Evolutionary conservation across 495 filamentous ascomycete species (phyloP).

Genomic region (Aspergillus campestris): DNA sequence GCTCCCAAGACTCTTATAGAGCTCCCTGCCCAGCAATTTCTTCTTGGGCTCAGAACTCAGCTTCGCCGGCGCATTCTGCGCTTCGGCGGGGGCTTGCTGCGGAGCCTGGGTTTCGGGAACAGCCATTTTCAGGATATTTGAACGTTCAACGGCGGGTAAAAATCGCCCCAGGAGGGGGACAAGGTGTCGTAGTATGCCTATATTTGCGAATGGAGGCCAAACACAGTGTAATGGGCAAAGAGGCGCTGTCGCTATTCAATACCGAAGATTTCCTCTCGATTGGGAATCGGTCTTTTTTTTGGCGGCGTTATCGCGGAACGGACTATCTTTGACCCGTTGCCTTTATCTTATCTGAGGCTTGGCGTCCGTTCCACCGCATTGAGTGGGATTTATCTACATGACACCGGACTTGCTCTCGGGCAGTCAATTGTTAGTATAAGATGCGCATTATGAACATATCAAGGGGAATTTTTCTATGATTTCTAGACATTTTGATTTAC

Average conservation of each 20-base stretch:
- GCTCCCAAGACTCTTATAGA: slow-evolving; percentile 88
- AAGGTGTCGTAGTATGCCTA: slow-evolving; percentile 22
- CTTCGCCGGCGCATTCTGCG: slow-evolving; percentile 14
- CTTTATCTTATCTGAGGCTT: slow-evolving; percentile 23
- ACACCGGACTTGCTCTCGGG: too few species aligned
- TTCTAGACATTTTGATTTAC: neutral
- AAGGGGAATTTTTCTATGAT: neutral
- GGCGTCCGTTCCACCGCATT: neutral
- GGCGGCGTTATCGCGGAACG: slow-evolving; percentile 17
- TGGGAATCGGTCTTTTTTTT: slow-evolving; percentile 11
- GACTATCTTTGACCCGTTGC: slow-evolving; percentile 14
- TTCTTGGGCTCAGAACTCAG: slow-evolving; percentile 7
- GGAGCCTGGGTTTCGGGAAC: slow-evolving; percentile 11
- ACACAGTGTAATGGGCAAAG: neutral
- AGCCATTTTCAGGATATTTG: slow-evolving; percentile 19
- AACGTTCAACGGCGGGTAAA: slow-evolving; percentile 3
- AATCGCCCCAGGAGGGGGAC: slow-evolving; percentile 24
- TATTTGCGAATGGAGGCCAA: slow-evolving; percentile 15
- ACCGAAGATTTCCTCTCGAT: too few species aligned
- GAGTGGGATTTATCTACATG: too few species aligned
- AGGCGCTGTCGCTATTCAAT: too few species aligned
- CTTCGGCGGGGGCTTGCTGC: slow-evolving; percentile 10
- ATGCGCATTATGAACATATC: too few species aligned
- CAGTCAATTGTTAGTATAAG: too few species aligned
- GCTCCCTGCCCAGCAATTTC: slow-evolving; percentile 76